Base-by-base conservation (phyloP, 2,329 filamentous ascomycete genomes). In the Fusarium fujikuroi region DNA sequence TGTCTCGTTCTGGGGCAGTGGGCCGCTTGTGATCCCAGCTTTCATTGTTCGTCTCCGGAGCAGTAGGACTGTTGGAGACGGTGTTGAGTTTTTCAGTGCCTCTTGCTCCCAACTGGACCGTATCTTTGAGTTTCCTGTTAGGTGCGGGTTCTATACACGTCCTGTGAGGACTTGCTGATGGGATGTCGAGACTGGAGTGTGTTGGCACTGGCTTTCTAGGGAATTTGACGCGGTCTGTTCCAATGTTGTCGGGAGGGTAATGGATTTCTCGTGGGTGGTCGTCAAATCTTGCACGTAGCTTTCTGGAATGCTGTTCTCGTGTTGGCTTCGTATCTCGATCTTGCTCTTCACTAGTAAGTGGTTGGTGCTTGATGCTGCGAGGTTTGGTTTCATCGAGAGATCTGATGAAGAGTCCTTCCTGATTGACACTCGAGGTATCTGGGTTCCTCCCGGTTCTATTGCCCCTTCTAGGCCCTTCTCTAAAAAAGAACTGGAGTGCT, bases 401-500 rank as follows among this genome's bases (percentile, higher is more conserved):
- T 58, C 63, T 25, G 43, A 57, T 23, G 63, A 63, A 23, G 56
- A 58, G 14, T 25, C 25, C 42, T 60, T 69, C 60, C 42, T 67
- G 52, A 44, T 72, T 60, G 65, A 54, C 25, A 47, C 32, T 30
- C 43, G 44, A 60, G 40, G 30, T 30, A 21, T 50, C 65, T 39
- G 32, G 43, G 46, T 56, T 60, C 69, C 66, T 73, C 70, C 69
- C 40, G 66, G 69, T 19, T 75, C 53, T 60, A 36, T 25, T 28
- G 60, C 59, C 57, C 39, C 60, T 69, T 46, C 60, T 71, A 66
- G 66, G 61, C 56, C 50, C 56, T 69, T 64, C 67, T 67, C 83
- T 84, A 85, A 85, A 84, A 85, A 85, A 79, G 73, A 53, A 19
- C 40, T 16, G n/a, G 23, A n/a, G 16, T 37, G 40, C 47, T 46